Evolutionary conservation across 768 basidiomycete species (phyloP).

Genomic region (Lactarius quietus): DNA sequence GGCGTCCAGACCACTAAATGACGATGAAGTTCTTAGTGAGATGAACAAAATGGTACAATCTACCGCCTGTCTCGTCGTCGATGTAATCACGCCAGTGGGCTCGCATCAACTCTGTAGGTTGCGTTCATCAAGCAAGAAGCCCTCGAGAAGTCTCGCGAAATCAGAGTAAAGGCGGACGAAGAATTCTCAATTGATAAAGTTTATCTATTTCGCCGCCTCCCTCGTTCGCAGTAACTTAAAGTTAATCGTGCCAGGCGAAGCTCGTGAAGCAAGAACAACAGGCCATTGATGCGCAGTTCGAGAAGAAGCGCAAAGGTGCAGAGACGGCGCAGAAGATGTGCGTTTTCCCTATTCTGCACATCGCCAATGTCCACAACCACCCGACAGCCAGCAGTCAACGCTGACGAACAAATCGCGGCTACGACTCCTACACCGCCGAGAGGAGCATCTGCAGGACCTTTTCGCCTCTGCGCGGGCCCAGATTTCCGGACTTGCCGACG

Average conservation of each 20-base stretch:
- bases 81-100: constrained; percentile 5
- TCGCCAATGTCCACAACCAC: background rate
- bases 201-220: background rate
- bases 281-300: constrained; percentile 89
- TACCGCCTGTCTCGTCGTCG: constrained; percentile 26
- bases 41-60: constrained; percentile 94
- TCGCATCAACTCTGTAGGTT: constrained; percentile 43
- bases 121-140: constrained; percentile 99
- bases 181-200: constrained; percentile 99
- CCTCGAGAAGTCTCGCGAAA: constrained; percentile 94
- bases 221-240: background rate
- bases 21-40: constrained; percentile 93
- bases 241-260: constrained; percentile 64
- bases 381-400: constrained; percentile 81
- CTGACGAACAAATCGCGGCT: constrained; percentile 96
- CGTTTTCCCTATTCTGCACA: constrained; percentile 28
- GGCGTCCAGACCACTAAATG: constrained; percentile 79
- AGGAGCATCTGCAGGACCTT: constrained; percentile 88
- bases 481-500: constrained; percentile 58
- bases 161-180: constrained; percentile 96
- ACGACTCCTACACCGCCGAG: constrained; percentile 82
- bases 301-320: constrained; percentile 93
- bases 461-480: constrained; percentile 69
- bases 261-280: constrained; percentile 95
- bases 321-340: constrained; percentile 98